phyloP scores from a whole-genome alignment of 352 stramenopile species.

The Phytophthora brassicae region DNA sequence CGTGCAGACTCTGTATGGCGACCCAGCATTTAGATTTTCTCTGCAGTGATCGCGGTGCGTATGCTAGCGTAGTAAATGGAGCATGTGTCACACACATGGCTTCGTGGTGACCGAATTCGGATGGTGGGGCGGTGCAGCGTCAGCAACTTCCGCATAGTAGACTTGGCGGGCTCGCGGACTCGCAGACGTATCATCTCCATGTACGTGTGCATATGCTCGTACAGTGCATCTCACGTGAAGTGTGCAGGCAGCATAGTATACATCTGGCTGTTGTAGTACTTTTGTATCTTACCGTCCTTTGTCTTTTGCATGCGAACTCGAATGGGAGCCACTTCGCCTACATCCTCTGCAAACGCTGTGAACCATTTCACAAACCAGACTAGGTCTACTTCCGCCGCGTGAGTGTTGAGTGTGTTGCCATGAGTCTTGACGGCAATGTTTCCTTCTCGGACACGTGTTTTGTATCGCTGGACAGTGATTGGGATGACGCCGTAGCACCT shows the following conservation, averaged over 20 bases:
- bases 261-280: constrained; percentile 6
- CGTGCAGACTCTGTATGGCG: constrained; percentile 7
- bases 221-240: constrained; percentile 14
- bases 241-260: constrained; percentile 8
- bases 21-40: constrained; percentile 8
- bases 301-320: no score
- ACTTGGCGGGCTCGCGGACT: neutral
- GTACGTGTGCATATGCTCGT: constrained; percentile 18
- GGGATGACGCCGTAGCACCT: no score
- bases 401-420: neutral
- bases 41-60: neutral
- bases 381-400: neutral
- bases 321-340: no score
- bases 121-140: constrained; percentile 8
- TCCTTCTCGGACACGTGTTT: neutral
- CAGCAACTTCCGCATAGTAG: constrained; percentile 8
- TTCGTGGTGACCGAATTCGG: constrained; percentile 1
- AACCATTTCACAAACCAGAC: constrained; percentile 11
- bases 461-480: constrained; percentile 1
- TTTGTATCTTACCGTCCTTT: neutral
- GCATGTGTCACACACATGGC: constrained; percentile 14
- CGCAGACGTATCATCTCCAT: neutral
- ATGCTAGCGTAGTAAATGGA: constrained; percentile 10
- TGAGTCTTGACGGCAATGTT: neutral
- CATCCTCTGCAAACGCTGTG: no score